These are phyloP conservation scores for Xylaria digitata DNA, from an alignment of 2,329 filamentous ascomycete genomes.

Conservation along the genomic window DNA sequence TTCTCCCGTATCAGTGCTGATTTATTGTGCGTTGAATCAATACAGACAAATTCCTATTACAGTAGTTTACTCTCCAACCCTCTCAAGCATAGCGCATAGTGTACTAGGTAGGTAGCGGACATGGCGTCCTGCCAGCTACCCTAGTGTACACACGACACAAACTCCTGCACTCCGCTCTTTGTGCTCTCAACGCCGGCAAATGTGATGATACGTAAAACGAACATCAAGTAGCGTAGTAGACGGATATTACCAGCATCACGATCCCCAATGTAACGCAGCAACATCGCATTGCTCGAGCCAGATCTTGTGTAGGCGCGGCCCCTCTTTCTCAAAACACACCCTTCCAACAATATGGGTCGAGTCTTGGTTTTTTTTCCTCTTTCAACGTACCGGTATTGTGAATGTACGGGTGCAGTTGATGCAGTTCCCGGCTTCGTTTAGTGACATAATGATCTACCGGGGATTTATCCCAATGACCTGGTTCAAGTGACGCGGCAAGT, in stretches of 20 bases:
- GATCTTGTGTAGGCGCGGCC: constrained; percentile 14
- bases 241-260: constrained; percentile 8
- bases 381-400: too few relatives aligned
- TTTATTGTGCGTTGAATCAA: too few relatives aligned
- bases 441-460: constrained; percentile 35
- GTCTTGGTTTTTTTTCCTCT: not conserved
- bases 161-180: too few relatives aligned
- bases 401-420: not conserved
- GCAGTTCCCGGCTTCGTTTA: constrained; percentile 8
- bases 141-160: too few relatives aligned
- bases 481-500: constrained; percentile 32
- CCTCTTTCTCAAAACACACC: constrained; percentile 17
- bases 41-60: too few relatives aligned
- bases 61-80: too few relatives aligned
- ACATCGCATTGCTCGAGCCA: constrained; percentile 27
- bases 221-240: constrained; percentile 1
- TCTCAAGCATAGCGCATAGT: too few relatives aligned
- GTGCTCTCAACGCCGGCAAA: too few relatives aligned
- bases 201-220: not conserved
- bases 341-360: constrained; percentile 15
- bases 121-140: too few relatives aligned
- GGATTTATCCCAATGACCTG: constrained; percentile 32
- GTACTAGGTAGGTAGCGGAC: too few relatives aligned
- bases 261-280: constrained; percentile 29
- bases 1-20: too few relatives aligned